A percentile compares a stretch with the other conserved stretches of the same genome.
phyloP scores from a whole-genome alignment of 2,329 filamentous ascomycete genomes.

The Xylariaceae sp. region DNA sequence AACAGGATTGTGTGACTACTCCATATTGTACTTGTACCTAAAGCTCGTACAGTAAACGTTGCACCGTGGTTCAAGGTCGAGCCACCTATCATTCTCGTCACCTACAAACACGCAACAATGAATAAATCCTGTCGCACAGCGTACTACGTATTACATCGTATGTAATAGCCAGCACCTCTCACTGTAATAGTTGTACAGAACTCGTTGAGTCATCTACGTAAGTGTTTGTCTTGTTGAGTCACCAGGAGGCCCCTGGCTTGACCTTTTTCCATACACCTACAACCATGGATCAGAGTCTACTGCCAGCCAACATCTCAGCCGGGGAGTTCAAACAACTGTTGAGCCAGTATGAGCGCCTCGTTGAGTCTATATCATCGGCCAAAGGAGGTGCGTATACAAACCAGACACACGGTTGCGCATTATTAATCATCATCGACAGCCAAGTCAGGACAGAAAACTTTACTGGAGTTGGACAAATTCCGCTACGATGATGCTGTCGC shows the following conservation, averaged over 20 bases:
- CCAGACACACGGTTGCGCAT: conserved; percentile 18
- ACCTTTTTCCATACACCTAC: too few species aligned
- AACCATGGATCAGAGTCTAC: conserved; percentile 22
- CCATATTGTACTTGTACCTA: too few species aligned
- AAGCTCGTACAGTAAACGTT: too few species aligned
- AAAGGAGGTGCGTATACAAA: conserved; percentile 45
- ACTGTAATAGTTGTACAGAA: neutral
- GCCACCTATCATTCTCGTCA: too few species aligned
- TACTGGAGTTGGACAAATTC: conserved; percentile 62
- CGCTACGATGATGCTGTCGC: conserved; percentile 59
- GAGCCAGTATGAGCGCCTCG: conserved; percentile 42
- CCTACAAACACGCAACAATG: too few species aligned
- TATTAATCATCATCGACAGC: conserved; percentile 34
- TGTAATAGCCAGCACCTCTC: too few species aligned
- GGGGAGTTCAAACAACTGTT: conserved; percentile 42
- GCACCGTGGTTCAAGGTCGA: too few species aligned
- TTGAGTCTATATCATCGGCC: conserved; percentile 47
- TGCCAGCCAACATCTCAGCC: conserved; percentile 33
- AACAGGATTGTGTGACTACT: neutral
- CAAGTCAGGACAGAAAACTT: conserved; percentile 53
- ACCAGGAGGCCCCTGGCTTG: too few species aligned
- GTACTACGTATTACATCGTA: too few species aligned
- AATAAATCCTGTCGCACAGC: too few species aligned
- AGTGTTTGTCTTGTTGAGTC: too few species aligned
- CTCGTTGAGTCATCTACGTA: neutral